phyloP scores from a whole-genome alignment of 106 monocot genomes.

The Platanthera guangdongensis region DNA sequence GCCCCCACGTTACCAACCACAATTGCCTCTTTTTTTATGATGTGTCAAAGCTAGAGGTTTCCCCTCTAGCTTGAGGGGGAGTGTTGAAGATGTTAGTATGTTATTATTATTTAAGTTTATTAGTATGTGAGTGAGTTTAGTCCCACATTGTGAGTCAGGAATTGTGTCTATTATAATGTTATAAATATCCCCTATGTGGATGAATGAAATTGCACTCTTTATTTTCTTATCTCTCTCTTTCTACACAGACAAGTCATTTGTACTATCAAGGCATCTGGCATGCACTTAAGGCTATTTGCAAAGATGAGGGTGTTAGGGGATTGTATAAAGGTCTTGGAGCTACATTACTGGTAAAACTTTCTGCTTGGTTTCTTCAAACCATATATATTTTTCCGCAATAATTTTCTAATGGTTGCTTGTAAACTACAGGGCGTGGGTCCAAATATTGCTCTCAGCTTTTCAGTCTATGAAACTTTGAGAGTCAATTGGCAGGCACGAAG shows the following conservation, averaged over 20 bases:
- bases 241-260: slow-evolving; percentile 59
- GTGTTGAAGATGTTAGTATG: no score
- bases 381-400: background rate
- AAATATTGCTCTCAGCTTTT: slow-evolving; percentile 81
- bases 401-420: slow-evolving; percentile 7
- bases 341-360: slow-evolving; percentile 51
- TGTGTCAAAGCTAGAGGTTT: no score
- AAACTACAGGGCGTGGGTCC: slow-evolving; percentile 72
- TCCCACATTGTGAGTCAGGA: no score
- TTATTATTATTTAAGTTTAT: no score
- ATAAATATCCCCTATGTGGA: no score
- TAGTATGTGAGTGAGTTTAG: no score
- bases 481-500: slow-evolving; percentile 60
- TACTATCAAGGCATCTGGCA: slow-evolving; percentile 79
- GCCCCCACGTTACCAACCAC: no score
- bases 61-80: no score
- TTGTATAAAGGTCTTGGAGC: slow-evolving; percentile 86
- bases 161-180: no score
- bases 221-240: background rate
- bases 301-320: slow-evolving; percentile 69
- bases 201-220: no score
- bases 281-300: slow-evolving; percentile 63
- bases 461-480: slow-evolving; percentile 68
- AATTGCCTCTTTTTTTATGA: no score
- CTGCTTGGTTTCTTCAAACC: background rate